Percentiles rank a stretch among this genome's conserved stretches.
These are phyloP conservation scores for Rhodotorula diobovata DNA, from an alignment of 768 basidiomycete species.

Conservation along the genomic window DNA sequence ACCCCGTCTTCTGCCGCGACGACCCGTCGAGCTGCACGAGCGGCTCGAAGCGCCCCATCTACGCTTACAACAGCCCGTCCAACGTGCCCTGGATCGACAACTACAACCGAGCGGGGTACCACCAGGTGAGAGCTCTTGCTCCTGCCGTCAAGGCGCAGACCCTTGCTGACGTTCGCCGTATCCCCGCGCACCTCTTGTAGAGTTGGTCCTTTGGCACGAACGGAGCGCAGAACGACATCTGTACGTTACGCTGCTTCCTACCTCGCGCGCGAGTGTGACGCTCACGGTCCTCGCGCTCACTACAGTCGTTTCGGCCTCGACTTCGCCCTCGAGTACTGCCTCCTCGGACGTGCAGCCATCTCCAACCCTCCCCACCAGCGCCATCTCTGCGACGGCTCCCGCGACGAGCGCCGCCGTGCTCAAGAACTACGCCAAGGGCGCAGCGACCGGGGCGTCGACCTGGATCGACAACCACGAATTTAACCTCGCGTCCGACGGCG, in stretches of 20 bases:
- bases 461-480: background rate
- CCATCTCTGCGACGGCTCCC: no score
- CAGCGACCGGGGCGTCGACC: background rate
- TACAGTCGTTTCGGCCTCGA: no score
- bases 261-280: no score
- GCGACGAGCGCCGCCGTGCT: background rate
- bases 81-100: conserved; percentile 25
- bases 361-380: no score
- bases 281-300: no score
- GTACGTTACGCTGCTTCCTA: background rate
- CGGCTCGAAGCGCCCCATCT: conserved; percentile 32
- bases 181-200: no score
- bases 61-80: conserved; percentile 30
- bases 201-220: conserved; percentile 30
- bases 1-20: conserved; percentile 29
- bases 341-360: no score
- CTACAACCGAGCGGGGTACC: conserved; percentile 31
- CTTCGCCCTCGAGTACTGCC: background rate
- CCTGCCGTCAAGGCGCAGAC: no score
- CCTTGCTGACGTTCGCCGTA: no score
- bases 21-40: background rate
- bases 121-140: no score
- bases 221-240: conserved; percentile 39
- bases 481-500: background rate
- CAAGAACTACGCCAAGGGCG: background rate